These are phyloP conservation scores for Gypsophila paniculata DNA, from an alignment of 179 eudicot genomes.

Conservation along the genomic window DNA sequence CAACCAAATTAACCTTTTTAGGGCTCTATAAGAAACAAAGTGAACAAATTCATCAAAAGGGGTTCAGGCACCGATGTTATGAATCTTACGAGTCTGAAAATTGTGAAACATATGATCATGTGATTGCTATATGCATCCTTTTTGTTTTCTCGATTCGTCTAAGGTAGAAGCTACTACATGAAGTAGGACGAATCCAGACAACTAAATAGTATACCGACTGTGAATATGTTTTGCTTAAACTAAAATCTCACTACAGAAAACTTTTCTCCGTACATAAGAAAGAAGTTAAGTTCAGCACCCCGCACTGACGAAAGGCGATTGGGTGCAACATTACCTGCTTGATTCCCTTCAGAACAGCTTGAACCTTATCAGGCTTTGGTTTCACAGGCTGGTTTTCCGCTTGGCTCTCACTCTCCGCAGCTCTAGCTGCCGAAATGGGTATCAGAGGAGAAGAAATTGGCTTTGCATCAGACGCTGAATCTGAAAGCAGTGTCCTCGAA, in stretches of 20 bases:
- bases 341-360: conserved; percentile 72
- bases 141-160: too few relatives aligned
- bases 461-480: conserved; percentile 49
- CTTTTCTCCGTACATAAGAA: too few relatives aligned
- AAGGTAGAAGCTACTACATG: too few relatives aligned
- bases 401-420: conserved; percentile 54
- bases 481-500: conserved; percentile 58
- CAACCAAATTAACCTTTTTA: conserved; percentile 91
- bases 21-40: conserved; percentile 60
- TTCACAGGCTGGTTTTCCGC: conserved; percentile 60
- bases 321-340: conserved; percentile 44
- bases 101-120: conserved; percentile 1
- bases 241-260: too few relatives aligned
- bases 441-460: conserved; percentile 77
- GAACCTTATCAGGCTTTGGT: conserved; percentile 65
- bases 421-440: conserved; percentile 47
- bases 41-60: conserved; percentile 9
- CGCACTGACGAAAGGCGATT: background rate
- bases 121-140: background rate
- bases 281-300: too few relatives aligned
- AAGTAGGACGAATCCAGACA: too few relatives aligned
- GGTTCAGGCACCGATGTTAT: background rate
- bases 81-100: background rate
- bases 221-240: too few relatives aligned
- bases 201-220: too few relatives aligned